Base-by-base conservation (phyloP, 2,329 filamentous ascomycete genomes). In the Alternaria angustiovoidea region DNA sequence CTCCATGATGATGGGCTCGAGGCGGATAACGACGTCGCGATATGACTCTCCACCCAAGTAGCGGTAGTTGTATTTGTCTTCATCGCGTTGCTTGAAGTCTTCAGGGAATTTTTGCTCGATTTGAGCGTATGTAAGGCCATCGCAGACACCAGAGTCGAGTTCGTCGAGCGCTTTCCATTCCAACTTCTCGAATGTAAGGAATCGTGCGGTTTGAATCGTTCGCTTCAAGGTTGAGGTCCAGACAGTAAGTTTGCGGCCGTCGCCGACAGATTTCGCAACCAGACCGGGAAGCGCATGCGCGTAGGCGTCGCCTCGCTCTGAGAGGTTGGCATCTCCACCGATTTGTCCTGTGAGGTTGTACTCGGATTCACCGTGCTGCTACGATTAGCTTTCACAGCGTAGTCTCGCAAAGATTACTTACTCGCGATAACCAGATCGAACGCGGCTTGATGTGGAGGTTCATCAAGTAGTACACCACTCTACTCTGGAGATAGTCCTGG, bases 1-100 rank as follows among this genome's bases (percentile, higher is more conserved):
- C 78, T 99, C 95, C 95, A 99, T 99, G 81, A 99, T 99, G 80
- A 99, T 99, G 63, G 95, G 95, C 76, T 99, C 95, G 0, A 99
- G 88, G 1, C 95, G 93, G 73, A 97, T 98, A 41, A 99, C 95
- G 1, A 99, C 94, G 74, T 99, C 95, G 57, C 94, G 92, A 79
- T 99, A 92, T 62, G 92, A 96, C 81, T 99, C 95, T 54, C 95
- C 95, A 64, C 95, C 95, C 5, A 95, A 90, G 81, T 99, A 99
- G 58, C 95, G 93, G 82, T 99, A 99, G 83, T 99, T 98, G 87
- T 98, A 98, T 81, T 99, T 99, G 84, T 99, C 95, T 68, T 97
- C 93, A 79, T 99, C 95, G 64, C 95, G 92, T 34, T 94, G 93
- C 51, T 89, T 88, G 81, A 99, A 99, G 81, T 99, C 95, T 69